A percentile compares a stretch with the other conserved stretches of the same genome.
phyloP scores from a whole-genome alignment of 495 filamentous ascomycete species.

The Hypoxylon crocopeplum region DNA sequence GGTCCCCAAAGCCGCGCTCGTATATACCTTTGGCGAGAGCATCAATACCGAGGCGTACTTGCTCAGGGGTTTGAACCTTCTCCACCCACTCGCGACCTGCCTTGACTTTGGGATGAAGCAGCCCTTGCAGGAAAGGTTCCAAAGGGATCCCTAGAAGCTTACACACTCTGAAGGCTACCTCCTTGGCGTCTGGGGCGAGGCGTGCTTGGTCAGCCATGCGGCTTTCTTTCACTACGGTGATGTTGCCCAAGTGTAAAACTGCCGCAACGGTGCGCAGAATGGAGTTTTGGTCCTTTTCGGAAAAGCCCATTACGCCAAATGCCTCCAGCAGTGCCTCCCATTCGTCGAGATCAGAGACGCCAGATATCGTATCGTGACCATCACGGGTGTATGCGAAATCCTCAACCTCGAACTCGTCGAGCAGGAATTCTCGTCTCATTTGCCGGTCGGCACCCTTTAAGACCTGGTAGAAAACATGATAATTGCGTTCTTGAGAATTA shows the following conservation, averaged over 20 bases:
- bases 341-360: constrained; percentile 90
- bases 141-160: constrained; percentile 81
- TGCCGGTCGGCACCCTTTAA: constrained; percentile 77
- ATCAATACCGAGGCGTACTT: constrained; percentile 88
- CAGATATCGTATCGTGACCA: constrained; percentile 87
- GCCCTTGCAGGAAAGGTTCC: constrained; percentile 83
- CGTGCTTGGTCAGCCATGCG: constrained; percentile 89
- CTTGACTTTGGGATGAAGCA: constrained; percentile 92
- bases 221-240: constrained; percentile 87
- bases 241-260: constrained; percentile 92
- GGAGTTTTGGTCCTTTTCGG: constrained; percentile 79
- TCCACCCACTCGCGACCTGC: constrained; percentile 98
- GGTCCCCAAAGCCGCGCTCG: constrained; percentile 91
- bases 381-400: constrained; percentile 92
- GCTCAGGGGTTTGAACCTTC: constrained; percentile 95
- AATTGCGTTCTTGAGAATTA: constrained; percentile 87
- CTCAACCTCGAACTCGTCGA: constrained; percentile 74
- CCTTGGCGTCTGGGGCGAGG: constrained; percentile 72
- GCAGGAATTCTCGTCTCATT: constrained; percentile 76
- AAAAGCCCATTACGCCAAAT: constrained; percentile 93
- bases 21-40: constrained; percentile 97
- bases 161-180: constrained; percentile 78
- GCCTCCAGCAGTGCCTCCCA: constrained; percentile 91
- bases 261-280: constrained; percentile 89
- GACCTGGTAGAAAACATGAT: constrained; percentile 98